A percentile compares a stretch with the other conserved stretches of the same genome.
Conservation (phyloP, 805 yeast genomes). For the Sungouiozyma intestinalis region DNA sequence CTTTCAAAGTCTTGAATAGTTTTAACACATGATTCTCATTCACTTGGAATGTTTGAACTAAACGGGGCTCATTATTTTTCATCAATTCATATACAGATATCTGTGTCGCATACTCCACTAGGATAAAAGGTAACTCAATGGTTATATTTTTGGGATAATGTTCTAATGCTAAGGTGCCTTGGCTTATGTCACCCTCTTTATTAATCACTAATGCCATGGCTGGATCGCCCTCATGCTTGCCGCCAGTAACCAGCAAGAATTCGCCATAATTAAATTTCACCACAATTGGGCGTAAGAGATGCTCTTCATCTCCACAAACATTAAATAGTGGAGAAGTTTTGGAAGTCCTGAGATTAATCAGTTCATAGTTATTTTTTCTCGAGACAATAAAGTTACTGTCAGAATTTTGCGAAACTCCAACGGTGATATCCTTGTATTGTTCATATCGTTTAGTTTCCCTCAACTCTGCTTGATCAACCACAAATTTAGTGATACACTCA, state of each 20-base stretch:
- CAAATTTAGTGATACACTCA: conserved; percentile 8
- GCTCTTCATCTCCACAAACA: conserved; percentile 13
- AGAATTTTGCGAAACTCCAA: conserved; percentile 6
- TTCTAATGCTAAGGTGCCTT: conserved; percentile 22
- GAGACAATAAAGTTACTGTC: conserved; percentile 16
- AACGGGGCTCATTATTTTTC: conserved; percentile 10
- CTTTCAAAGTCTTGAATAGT: not conserved
- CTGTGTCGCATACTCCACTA: conserved; percentile 12
- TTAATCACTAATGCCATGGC: conserved; percentile 26
- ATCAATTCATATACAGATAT: conserved; percentile 3
- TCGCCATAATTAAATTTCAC: conserved; percentile 10
- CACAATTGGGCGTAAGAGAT: conserved; percentile 18
- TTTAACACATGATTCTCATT: not conserved
- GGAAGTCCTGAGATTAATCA: conserved; percentile 13
- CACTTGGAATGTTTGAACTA: conserved; percentile 8
- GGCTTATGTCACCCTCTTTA: conserved; percentile 23
- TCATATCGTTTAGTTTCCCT: conserved; percentile 6
- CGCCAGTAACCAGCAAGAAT: conserved; percentile 24
- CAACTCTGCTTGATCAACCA: conserved; percentile 6
- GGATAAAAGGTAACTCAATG: conserved; percentile 18
- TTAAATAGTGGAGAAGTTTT: conserved; percentile 18
- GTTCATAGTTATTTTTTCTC: conserved; percentile 17
- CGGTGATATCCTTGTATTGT: not conserved
- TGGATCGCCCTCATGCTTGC: conserved; percentile 15
- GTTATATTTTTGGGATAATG: conserved; percentile 17